Evolutionary conservation across 202 grass and related monocot species (phyloP).

Genomic region (Schoenoplectus triqueter): DNA sequence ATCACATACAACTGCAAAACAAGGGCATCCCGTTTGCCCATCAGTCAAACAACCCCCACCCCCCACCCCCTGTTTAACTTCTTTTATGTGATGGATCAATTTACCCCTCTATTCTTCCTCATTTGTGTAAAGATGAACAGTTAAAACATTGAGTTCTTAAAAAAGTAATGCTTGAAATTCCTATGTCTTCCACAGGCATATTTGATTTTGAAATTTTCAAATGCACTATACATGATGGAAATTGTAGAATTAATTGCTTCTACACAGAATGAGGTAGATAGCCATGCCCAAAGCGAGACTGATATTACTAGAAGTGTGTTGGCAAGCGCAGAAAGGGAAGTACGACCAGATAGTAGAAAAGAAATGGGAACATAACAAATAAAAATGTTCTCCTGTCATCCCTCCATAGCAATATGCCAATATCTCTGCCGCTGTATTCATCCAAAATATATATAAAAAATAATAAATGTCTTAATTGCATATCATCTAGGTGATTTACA

Average conservation of each 20-base stretch:
- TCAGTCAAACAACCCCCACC: neutral
- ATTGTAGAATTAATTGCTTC: constrained; percentile 42
- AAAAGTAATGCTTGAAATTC: neutral
- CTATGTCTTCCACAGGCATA: neutral
- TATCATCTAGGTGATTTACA: constrained; percentile 33
- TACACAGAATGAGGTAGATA: constrained; percentile 74
- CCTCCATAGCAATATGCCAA: constrained; percentile 81
- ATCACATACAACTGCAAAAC: neutral
- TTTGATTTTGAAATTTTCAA: constrained; percentile 30
- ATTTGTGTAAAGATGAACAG: neutral
- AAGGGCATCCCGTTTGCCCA: neutral
- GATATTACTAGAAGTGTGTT: constrained; percentile 79
- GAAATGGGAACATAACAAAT: constrained; percentile 66
- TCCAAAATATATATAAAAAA: constrained; percentile 26
- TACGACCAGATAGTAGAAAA: constrained; percentile 93
- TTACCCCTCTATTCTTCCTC: neutral
- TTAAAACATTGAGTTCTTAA: neutral
- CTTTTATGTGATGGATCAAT: neutral
- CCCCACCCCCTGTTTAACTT: neutral
- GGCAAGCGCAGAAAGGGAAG: constrained; percentile 72
- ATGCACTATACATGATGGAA: constrained; percentile 11
- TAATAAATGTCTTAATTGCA: constrained; percentile 13
- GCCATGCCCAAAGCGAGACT: constrained; percentile 82
- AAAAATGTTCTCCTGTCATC: constrained; percentile 97
- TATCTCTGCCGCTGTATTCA: constrained; percentile 67